A percentile compares a stretch with the other conserved stretches of the same genome.
Conservation (phyloP, 164 flowering plant genomes). For the Akebia trifoliata region DNA sequence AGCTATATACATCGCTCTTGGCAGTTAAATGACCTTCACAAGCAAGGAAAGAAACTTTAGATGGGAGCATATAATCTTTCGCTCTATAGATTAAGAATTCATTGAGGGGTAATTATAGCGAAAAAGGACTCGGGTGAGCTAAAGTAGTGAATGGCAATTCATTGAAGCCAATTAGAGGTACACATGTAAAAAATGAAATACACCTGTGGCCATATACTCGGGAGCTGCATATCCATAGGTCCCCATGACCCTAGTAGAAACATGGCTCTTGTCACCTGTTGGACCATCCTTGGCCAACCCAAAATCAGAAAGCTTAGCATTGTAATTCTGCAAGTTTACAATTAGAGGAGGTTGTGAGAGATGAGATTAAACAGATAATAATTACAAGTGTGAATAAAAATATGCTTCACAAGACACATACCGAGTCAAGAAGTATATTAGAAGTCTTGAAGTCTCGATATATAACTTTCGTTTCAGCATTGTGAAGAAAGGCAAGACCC, state of each 20-base stretch:
- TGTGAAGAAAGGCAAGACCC: slow-evolving; percentile 81
- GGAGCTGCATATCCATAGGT: slow-evolving; percentile 93
- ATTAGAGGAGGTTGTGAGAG: background rate
- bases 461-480: slow-evolving; percentile 66
- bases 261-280: slow-evolving; percentile 68
- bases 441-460: slow-evolving; percentile 77
- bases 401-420: slow-evolving; percentile 22
- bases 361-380: background rate
- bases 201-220: slow-evolving; percentile 86
- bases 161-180: background rate
- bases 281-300: slow-evolving; percentile 93
- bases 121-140: too few relatives aligned
- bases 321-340: slow-evolving; percentile 44
- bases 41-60: background rate
- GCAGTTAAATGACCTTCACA: slow-evolving; percentile 69
- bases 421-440: slow-evolving; percentile 69
- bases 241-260: slow-evolving; percentile 86
- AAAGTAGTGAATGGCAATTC: background rate
- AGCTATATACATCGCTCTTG: slow-evolving; percentile 84
- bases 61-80: background rate
- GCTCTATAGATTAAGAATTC: too few relatives aligned
- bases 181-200: background rate
- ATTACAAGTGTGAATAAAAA: background rate
- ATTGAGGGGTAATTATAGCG: too few relatives aligned
- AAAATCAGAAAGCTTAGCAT: slow-evolving; percentile 83